A percentile compares a stretch with the other conserved stretches of the same genome.
These are phyloP conservation scores for Scutellaria baicalensis DNA, from an alignment of 257 asterid species.

Conservation along the genomic window DNA sequence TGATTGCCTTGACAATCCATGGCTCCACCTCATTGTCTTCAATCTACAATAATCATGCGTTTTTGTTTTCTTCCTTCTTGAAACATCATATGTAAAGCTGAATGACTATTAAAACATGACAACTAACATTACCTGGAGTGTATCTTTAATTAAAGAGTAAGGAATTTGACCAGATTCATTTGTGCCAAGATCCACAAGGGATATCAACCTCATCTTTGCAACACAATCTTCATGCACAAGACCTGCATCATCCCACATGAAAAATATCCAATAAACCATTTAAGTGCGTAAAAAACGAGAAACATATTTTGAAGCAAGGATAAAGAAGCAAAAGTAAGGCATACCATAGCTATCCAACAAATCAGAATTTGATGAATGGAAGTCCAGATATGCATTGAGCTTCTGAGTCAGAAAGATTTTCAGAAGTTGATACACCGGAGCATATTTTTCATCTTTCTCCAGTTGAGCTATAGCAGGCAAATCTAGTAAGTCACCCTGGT, in stretches of 20 bases:
- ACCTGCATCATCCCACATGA: constrained; percentile 37
- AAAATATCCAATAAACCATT: constrained; percentile 7
- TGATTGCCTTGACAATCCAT: constrained; percentile 91
- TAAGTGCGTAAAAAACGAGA: not conserved
- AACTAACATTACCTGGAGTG: constrained; percentile 50
- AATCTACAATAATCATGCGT: constrained; percentile 34
- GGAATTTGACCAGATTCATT: constrained; percentile 69
- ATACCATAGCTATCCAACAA: constrained; percentile 56
- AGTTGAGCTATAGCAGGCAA: constrained; percentile 82
- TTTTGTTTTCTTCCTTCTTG: not conserved
- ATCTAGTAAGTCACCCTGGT: constrained; percentile 77
- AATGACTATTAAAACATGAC: constrained; percentile 4
- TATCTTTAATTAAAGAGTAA: constrained; percentile 60
- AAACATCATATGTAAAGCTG: not conserved
- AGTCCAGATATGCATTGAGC: constrained; percentile 72
- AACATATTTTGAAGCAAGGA: not conserved
- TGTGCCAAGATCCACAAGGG: constrained; percentile 70
- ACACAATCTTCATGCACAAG: constrained; percentile 85
- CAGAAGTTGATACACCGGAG: constrained; percentile 62
- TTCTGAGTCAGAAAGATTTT: constrained; percentile 77
- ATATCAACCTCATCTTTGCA: constrained; percentile 80
- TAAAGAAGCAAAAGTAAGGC: not conserved
- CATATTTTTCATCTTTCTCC: constrained; percentile 70
- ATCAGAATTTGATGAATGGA: constrained; percentile 57
- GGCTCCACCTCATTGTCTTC: constrained; percentile 72